phyloP scores from a whole-genome alignment of 208 protist species.

The Strigomonas culicis region DNA sequence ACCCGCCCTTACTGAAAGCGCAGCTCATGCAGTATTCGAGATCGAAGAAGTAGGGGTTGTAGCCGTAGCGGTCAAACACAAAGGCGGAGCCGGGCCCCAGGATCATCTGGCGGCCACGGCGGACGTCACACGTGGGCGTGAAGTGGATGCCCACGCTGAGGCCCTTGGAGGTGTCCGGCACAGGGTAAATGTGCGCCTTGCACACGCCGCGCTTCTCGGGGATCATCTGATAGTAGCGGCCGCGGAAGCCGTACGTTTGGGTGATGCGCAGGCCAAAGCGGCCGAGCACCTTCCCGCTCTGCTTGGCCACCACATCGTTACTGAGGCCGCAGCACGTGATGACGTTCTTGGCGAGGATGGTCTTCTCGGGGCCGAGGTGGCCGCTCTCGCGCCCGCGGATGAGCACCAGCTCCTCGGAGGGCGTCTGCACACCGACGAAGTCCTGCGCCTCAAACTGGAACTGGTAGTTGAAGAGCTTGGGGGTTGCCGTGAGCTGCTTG shows the following conservation, averaged over 20 bases:
- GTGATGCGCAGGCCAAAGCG: conserved; percentile 50
- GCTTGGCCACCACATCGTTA: conserved; percentile 62
- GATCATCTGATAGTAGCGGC: conserved; percentile 73
- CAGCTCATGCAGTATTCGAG: conserved; percentile 68
- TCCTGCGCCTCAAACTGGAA: conserved; percentile 73
- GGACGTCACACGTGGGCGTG: conserved; percentile 75
- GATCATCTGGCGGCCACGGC: conserved; percentile 72
- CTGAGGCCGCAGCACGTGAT: conserved; percentile 87
- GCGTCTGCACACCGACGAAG: conserved; percentile 61
- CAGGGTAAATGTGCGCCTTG: conserved; percentile 74
- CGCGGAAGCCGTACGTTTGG: conserved; percentile 79
- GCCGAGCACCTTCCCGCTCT: conserved; percentile 41
- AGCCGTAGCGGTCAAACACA: conserved; percentile 74
- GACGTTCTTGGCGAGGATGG: conserved; percentile 55
- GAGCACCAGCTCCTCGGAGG: conserved; percentile 56
- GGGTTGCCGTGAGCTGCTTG: conserved; percentile 39
- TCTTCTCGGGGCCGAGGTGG: conserved; percentile 70
- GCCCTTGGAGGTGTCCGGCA: conserved; percentile 48
- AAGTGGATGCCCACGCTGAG: conserved; percentile 84
- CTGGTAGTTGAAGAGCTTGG: conserved; percentile 42
- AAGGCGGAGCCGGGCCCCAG: conserved; percentile 76
- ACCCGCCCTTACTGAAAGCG: conserved; percentile 66
- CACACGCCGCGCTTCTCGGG: conserved; percentile 59
- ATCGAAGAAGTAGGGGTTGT: conserved; percentile 74
- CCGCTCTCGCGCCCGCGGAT: conserved; percentile 71